Percentiles rank a stretch among this genome's conserved stretches.
phyloP scores from a whole-genome alignment of 331 rosid species.

The Arachis monticola region DNA sequence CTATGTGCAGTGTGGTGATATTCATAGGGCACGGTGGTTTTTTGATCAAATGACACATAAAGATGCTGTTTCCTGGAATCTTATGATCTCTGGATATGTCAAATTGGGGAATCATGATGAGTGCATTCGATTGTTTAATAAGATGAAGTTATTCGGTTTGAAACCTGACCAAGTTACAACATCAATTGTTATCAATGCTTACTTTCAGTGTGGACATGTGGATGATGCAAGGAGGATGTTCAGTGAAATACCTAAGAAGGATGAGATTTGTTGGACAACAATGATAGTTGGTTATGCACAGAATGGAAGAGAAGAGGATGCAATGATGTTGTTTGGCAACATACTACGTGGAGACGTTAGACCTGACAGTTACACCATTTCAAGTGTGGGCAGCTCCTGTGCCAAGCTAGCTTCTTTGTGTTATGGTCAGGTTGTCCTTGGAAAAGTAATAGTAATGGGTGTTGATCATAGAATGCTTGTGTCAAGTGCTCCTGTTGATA shows the following conservation, averaged over 20 bases:
- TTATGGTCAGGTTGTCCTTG: slow-evolving; percentile 56
- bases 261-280: slow-evolving; percentile 64
- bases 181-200: slow-evolving; percentile 56
- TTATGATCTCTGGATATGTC: slow-evolving; percentile 57
- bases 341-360: slow-evolving; percentile 49
- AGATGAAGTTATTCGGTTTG: slow-evolving; percentile 52
- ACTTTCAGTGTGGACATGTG: slow-evolving; percentile 46
- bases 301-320: slow-evolving; percentile 57
- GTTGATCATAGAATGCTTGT: slow-evolving; percentile 51
- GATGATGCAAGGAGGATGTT: slow-evolving; percentile 54
- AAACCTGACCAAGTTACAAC: slow-evolving; percentile 56
- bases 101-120: slow-evolving; percentile 47
- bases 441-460: slow-evolving; percentile 50
- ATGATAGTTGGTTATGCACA: slow-evolving; percentile 60
- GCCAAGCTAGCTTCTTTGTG: slow-evolving; percentile 60
- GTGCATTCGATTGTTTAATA: slow-evolving; percentile 47
- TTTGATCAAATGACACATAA: slow-evolving; percentile 52
- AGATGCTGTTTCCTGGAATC: slow-evolving; percentile 62
- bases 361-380: slow-evolving; percentile 59
- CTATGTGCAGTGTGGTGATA: slow-evolving; percentile 59
- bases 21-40: slow-evolving; percentile 50
- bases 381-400: slow-evolving; percentile 57
- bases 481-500: slow-evolving; percentile 60
- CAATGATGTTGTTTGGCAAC: slow-evolving; percentile 51
- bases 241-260: slow-evolving; percentile 40